These are phyloP conservation scores for Alnus rubra DNA, from an alignment of 306 rosid genomes.

Conservation along the genomic window DNA sequence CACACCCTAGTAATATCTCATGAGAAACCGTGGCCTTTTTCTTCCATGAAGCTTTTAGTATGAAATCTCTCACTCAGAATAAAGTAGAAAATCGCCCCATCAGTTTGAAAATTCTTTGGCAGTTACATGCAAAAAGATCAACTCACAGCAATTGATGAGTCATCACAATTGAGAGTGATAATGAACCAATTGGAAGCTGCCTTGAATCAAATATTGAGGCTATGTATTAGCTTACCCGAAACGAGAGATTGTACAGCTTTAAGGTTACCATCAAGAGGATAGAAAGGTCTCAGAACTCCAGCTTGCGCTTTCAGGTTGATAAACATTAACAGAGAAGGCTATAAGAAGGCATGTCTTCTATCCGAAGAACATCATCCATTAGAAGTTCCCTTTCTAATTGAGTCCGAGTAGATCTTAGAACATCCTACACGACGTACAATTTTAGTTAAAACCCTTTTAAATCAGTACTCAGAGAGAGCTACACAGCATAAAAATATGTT, in stretches of 20 bases:
- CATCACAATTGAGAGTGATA: conserved; percentile 1
- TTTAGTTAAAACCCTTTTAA: neutral
- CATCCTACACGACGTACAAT: conserved; percentile 48
- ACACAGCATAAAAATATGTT: neutral
- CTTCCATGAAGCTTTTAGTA: neutral
- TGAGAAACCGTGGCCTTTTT: neutral
- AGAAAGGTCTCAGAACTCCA: neutral
- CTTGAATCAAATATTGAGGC: neutral
- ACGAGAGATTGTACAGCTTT: conserved; percentile 14
- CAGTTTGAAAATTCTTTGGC: neutral
- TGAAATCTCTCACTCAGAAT: neutral
- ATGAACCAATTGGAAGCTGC: conserved; percentile 19
- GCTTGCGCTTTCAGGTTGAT: conserved; percentile 12
- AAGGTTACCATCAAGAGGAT: conserved; percentile 1
- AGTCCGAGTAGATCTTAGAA: conserved; percentile 64
- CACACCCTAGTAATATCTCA: neutral
- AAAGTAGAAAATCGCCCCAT: neutral
- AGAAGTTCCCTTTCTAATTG: conserved; percentile 83
- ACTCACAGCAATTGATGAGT: neutral
- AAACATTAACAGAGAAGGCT: conserved; percentile 58
- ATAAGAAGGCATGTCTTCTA: conserved; percentile 94
- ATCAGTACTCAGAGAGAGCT: neutral
- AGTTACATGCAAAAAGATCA: neutral
- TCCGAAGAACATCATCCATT: conserved; percentile 70
- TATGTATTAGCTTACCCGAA: neutral